Percentiles rank a stretch among this genome's conserved stretches.
Evolutionary conservation across 805 yeast species (phyloP).

Genomic region (Osmozyma mogii): DNA sequence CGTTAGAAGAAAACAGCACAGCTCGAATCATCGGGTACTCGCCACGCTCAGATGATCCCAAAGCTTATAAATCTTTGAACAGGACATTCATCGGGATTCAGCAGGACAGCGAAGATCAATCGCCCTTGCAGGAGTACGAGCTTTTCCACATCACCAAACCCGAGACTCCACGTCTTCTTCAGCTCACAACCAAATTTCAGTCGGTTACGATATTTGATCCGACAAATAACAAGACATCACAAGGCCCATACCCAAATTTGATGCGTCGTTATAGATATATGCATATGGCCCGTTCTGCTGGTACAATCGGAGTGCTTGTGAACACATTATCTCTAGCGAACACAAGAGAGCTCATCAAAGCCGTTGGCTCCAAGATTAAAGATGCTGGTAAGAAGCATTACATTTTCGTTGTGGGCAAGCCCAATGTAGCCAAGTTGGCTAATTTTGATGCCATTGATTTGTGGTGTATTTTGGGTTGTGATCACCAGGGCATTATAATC

Average conservation of each 20-base stretch:
- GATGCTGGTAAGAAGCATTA: slow-evolving; percentile 86
- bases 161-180: slow-evolving; percentile 69
- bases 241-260: slow-evolving; percentile 70
- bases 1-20: slow-evolving; percentile 16
- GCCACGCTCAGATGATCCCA: slow-evolving; percentile 9
- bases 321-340: slow-evolving; percentile 80
- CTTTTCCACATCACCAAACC: slow-evolving; percentile 70
- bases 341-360: slow-evolving; percentile 59
- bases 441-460: slow-evolving; percentile 90
- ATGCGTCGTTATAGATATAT: slow-evolving; percentile 79
- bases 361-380: slow-evolving; percentile 51
- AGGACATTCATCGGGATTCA: slow-evolving; percentile 11
- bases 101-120: slow-evolving; percentile 18
- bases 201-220: slow-evolving; percentile 47
- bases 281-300: slow-evolving; percentile 85
- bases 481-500: slow-evolving; percentile 83
- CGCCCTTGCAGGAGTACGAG: slow-evolving; percentile 32
- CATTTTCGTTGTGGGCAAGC: slow-evolving; percentile 94
- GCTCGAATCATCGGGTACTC: slow-evolving; percentile 38
- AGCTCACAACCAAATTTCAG: slow-evolving; percentile 62
- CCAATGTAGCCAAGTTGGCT: slow-evolving; percentile 94
- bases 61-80: slow-evolving; percentile 8
- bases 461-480: slow-evolving; percentile 94
- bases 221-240: slow-evolving; percentile 16
- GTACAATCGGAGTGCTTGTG: slow-evolving; percentile 84